These are phyloP conservation scores for Gypsophila paniculata DNA, from an alignment of 179 eudicot genomes.

Conservation along the genomic window DNA sequence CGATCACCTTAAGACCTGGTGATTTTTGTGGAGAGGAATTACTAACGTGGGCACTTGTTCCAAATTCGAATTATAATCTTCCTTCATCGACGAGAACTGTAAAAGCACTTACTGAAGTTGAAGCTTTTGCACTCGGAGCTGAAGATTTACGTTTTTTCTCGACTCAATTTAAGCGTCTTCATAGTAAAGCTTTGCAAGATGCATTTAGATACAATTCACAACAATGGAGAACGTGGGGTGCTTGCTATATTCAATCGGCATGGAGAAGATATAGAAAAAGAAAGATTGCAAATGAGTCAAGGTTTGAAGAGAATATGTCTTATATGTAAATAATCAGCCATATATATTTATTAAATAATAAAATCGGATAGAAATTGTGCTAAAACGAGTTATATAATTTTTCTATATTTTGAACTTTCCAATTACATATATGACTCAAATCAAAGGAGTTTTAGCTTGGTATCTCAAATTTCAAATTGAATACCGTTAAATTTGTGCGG, in stretches of 20 bases:
- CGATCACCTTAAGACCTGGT: slow-evolving; percentile 37
- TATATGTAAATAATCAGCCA: neutral
- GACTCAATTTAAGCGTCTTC: slow-evolving; percentile 40
- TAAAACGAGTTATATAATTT: no score
- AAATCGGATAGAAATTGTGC: neutral
- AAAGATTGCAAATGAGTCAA: slow-evolving; percentile 31
- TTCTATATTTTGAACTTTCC: no score
- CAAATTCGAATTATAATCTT: slow-evolving; percentile 32
- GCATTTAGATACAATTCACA: slow-evolving; percentile 43
- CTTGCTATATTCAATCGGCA: slow-evolving; percentile 38
- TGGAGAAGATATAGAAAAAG: slow-evolving; percentile 37
- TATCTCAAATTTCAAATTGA: no score
- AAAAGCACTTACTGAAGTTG: slow-evolving; percentile 39
- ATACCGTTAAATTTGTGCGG: no score
- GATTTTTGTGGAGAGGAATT: slow-evolving; percentile 47
- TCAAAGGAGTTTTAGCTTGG: no score
- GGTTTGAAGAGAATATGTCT: slow-evolving; percentile 23
- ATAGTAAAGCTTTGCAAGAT: slow-evolving; percentile 39
- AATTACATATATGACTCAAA: no score
- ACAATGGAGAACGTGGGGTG: slow-evolving; percentile 50
- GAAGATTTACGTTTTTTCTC: slow-evolving; percentile 42
- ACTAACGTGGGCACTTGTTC: slow-evolving; percentile 40
- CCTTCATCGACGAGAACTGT: slow-evolving; percentile 46
- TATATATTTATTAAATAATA: neutral
- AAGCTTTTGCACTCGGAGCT: slow-evolving; percentile 41